Evolutionary conservation across 805 yeast genomes (phyloP).

Genomic region (Saccharomycodes ludwigii): DNA sequence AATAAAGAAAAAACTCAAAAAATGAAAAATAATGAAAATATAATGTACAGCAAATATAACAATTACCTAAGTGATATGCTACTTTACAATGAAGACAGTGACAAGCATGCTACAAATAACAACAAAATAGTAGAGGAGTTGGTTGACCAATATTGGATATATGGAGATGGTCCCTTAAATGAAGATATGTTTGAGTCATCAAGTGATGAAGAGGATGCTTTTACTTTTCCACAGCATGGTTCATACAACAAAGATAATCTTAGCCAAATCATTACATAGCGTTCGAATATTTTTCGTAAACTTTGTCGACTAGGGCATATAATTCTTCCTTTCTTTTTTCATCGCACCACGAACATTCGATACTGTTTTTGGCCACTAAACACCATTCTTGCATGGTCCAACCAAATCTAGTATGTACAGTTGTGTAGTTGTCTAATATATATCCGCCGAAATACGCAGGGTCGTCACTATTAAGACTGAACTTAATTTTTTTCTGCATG

Average conservation of each 20-base stretch:
- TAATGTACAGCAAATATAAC: too few relatives aligned
- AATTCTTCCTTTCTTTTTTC: constrained; percentile 43
- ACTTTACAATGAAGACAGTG: not conserved
- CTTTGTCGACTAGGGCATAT: constrained; percentile 29
- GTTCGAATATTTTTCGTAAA: constrained; percentile 25
- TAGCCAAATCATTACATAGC: not conserved
- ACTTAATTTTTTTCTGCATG: constrained; percentile 51
- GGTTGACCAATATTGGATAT: constrained; percentile 5
- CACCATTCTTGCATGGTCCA: constrained; percentile 52
- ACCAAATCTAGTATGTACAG: constrained; percentile 54
- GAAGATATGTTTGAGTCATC: constrained; percentile 8
- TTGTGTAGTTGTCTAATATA: constrained; percentile 60
- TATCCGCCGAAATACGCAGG: constrained; percentile 85
- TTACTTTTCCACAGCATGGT: too few relatives aligned
- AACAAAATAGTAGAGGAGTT: constrained; percentile 3
- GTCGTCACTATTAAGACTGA: constrained; percentile 67
- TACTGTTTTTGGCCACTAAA: constrained; percentile 49
- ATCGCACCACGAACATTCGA: constrained; percentile 62
- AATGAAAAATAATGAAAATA: too few relatives aligned
- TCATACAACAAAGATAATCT: not conserved
- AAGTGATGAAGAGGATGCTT: constrained; percentile 5
- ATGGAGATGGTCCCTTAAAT: constrained; percentile 1
- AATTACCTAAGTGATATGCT: too few relatives aligned
- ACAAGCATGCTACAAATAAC: not conserved
- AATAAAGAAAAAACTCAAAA: too few relatives aligned